These are phyloP conservation scores for Mytilinidion resinicola DNA, from an alignment of 495 filamentous ascomycete genomes.

Conservation along the genomic window DNA sequence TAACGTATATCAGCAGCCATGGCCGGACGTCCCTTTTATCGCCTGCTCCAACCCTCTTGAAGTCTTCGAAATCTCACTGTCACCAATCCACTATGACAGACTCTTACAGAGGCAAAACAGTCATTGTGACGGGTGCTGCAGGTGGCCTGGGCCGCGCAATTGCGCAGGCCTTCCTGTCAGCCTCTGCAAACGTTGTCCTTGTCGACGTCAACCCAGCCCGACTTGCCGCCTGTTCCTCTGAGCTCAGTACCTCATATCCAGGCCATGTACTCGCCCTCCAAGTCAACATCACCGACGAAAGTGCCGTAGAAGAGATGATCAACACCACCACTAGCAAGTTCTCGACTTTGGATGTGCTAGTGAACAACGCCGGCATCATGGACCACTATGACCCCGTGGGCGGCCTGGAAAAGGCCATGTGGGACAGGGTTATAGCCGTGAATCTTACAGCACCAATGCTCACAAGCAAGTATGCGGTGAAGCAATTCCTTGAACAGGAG, in stretches of 20 bases:
- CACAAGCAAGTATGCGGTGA: constrained; percentile 48
- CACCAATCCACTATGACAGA: too few relatives aligned
- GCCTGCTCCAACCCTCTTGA: too few relatives aligned
- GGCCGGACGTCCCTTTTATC: too few relatives aligned
- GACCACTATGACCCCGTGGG: constrained; percentile 51
- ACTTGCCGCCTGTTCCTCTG: constrained; percentile 11
- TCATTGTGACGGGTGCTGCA: constrained; percentile 23
- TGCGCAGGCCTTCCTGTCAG: constrained; percentile 16
- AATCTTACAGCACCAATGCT: constrained; percentile 56
- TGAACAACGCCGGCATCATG: constrained; percentile 49
- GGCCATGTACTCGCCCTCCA: constrained; percentile 17
- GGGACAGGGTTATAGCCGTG: constrained; percentile 53
- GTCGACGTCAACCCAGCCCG: constrained; percentile 23
- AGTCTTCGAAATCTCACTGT: too few relatives aligned
- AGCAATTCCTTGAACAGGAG: constrained; percentile 40
- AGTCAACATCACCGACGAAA: constrained; percentile 21
- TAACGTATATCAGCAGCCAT: too few relatives aligned
- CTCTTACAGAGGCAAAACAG: not conserved
- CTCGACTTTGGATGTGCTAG: constrained; percentile 38
- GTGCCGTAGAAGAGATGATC: constrained; percentile 20
- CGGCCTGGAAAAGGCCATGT: constrained; percentile 43
- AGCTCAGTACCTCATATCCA: constrained; percentile 11
- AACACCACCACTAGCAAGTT: constrained; percentile 20
- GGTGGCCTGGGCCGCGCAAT: constrained; percentile 29
- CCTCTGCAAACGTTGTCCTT: constrained; percentile 30